phyloP scores from a whole-genome alignment of 2,329 filamentous ascomycete species.

The Tolypocladium paradoxum region DNA sequence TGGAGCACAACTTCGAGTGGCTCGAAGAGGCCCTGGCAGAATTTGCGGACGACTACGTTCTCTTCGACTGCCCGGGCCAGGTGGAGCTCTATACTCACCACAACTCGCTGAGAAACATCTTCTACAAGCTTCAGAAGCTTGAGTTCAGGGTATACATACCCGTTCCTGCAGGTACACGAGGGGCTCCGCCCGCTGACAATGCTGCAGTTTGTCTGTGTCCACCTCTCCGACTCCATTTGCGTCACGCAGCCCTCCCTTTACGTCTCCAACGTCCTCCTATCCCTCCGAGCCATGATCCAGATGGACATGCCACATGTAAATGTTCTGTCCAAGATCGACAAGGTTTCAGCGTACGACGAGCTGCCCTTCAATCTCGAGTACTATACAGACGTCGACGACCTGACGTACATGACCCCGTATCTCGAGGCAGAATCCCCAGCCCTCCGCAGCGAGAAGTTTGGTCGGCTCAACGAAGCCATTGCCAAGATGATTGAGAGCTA shows the following conservation, averaged over 20 bases:
- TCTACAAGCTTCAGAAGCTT: slow-evolving; percentile 80
- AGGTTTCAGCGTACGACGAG: slow-evolving; percentile 71
- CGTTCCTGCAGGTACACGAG: background rate
- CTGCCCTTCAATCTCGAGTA: slow-evolving; percentile 93
- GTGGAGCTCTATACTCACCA: slow-evolving; percentile 97
- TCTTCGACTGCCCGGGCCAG: slow-evolving; percentile 95
- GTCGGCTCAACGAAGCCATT: slow-evolving; percentile 75
- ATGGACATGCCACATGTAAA: slow-evolving; percentile 96
- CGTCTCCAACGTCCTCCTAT: slow-evolving; percentile 85
- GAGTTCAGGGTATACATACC: slow-evolving; percentile 65
- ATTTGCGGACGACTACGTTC: slow-evolving; percentile 78
- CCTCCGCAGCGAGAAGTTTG: slow-evolving; percentile 64
- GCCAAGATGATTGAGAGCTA: slow-evolving; percentile 83
- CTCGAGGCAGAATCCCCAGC: slow-evolving; percentile 69
- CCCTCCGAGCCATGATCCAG: slow-evolving; percentile 92
- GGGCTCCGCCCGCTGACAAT: slow-evolving; percentile 7
- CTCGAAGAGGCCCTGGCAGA: slow-evolving; percentile 69
- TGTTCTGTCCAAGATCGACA: slow-evolving; percentile 95
- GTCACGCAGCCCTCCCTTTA: slow-evolving; percentile 90
- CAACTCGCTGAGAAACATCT: slow-evolving; percentile 80
- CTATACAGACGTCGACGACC: slow-evolving; percentile 94
- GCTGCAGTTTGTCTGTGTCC: slow-evolving; percentile 74
- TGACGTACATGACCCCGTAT: slow-evolving; percentile 70
- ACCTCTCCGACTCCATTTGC: slow-evolving; percentile 89
- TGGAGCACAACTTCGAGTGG: slow-evolving; percentile 93